Base-by-base conservation (phyloP, 129 eudicot species). In the Tagetes patula region DNA sequence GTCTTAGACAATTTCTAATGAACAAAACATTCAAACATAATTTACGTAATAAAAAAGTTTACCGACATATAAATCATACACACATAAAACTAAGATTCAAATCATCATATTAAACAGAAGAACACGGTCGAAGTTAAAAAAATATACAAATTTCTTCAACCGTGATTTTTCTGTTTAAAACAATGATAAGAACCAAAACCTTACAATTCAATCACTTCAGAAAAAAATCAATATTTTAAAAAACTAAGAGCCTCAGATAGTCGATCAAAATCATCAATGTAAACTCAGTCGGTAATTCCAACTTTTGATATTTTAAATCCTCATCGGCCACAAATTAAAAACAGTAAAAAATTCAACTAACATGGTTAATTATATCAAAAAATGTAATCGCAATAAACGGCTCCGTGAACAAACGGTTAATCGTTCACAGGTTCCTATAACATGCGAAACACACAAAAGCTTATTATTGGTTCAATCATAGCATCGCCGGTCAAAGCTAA, bases 341-440 rank as follows among this genome's bases (percentile, higher is more conserved):
- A 0, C 0, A 8, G 0, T 8, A 9, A 31, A 0, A 0, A n/a
- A 8, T 43, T 10, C 6, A 43, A 43, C 48, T 6, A 6, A 42
- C 0, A 20, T 14, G 6, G 1, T 3, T 0, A 53, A 14, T 14
- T 3, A 6, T 3, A 50, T 64, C 0, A 48, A 27, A 5, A 78
- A 66, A 79, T 91, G 92, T 91, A 88, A 91, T 91, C 92, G 86
- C 92, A 88, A 42, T 74, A 79, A 86, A 59, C 92, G 97, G 96
- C 97, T 78, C 97, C 69, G 81, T 91, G 89, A 77, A 84, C 40
- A 82, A 88, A 91, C 82, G 59, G 83, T n/a, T 0, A 46, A 85
- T 75, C 83, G 66, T 78, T 70, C 91, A 91, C 90, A 86, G 97
- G 80, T 91, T 91, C 97, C 97, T 91, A 91, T 91, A 75, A 82